A percentile compares a stretch with the other conserved stretches of the same genome.
These are phyloP conservation scores for Plantago major DNA, from an alignment of 257 asterid genomes.

Conservation along the genomic window DNA sequence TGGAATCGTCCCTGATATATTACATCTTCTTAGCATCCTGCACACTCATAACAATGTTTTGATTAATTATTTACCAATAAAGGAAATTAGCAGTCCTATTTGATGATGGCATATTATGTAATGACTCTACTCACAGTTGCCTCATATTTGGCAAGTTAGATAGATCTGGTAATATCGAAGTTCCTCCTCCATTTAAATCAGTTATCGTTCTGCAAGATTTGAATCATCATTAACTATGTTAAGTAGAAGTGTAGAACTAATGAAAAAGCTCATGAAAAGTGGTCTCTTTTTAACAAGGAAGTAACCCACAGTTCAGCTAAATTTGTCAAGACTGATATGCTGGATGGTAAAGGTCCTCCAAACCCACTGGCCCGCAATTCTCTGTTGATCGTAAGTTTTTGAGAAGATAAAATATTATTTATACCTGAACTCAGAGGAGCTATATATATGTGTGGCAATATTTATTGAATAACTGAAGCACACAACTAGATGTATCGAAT, in stretches of 20 bases:
- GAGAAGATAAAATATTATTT: too few relatives aligned
- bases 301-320: slow-evolving; percentile 47
- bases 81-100: slow-evolving; percentile 1
- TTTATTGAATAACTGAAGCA: not conserved
- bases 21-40: slow-evolving; percentile 70
- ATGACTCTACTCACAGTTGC: slow-evolving; percentile 34
- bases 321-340: slow-evolving; percentile 38
- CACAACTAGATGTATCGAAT: not conserved
- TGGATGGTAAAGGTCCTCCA: slow-evolving; percentile 59
- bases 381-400: slow-evolving; percentile 24
- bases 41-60: slow-evolving; percentile 7
- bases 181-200: slow-evolving; percentile 43
- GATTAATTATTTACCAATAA: slow-evolving; percentile 3
- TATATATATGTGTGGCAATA: too few relatives aligned
- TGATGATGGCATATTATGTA: slow-evolving; percentile 10
- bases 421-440: too few relatives aligned
- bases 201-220: slow-evolving; percentile 49
- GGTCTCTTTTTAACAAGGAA: too few relatives aligned
- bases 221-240: not conserved
- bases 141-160: slow-evolving; percentile 31
- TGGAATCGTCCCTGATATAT: slow-evolving; percentile 46
- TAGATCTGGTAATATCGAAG: slow-evolving; percentile 44
- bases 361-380: slow-evolving; percentile 60
- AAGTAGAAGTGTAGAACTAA: too few relatives aligned
- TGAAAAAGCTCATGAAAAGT: not conserved